These are phyloP conservation scores for Candida khao-thaluensis DNA, from an alignment of 805 yeast species.

Conservation along the genomic window DNA sequence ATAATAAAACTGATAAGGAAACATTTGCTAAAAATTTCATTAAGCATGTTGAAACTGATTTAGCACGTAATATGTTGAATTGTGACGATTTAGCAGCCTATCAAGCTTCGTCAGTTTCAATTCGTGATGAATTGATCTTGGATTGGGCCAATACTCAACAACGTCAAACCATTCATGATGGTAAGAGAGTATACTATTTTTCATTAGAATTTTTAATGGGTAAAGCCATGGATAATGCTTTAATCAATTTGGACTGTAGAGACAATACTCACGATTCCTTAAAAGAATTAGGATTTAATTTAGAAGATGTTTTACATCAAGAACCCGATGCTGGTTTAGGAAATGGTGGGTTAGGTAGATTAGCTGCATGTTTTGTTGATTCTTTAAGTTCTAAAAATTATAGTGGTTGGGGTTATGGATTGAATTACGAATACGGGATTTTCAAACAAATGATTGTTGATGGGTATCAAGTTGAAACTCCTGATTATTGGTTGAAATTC, in stretches of 20 bases:
- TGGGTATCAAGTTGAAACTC: slow-evolving; percentile 92
- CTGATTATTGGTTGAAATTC: slow-evolving; percentile 89
- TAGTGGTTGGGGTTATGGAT: slow-evolving; percentile 96
- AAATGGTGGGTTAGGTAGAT: slow-evolving; percentile 91
- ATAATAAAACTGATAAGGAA: slow-evolving; percentile 35
- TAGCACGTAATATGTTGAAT: slow-evolving; percentile 89
- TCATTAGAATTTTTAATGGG: slow-evolving; percentile 93
- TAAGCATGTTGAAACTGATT: slow-evolving; percentile 83
- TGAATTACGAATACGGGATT: slow-evolving; percentile 91
- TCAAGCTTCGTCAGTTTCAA: slow-evolving; percentile 78
- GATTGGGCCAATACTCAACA: slow-evolving; percentile 96
- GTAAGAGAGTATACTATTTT: slow-evolving; percentile 81
- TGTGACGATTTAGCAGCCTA: slow-evolving; percentile 92
- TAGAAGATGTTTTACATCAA: slow-evolving; percentile 80
- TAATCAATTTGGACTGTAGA: slow-evolving; percentile 75
- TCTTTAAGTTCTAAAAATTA: slow-evolving; percentile 81
- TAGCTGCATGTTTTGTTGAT: slow-evolving; percentile 93
- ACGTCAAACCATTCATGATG: slow-evolving; percentile 76
- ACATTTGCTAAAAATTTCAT: slow-evolving; percentile 70
- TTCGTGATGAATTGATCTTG: slow-evolving; percentile 75
- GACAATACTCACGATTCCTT: slow-evolving; percentile 46
- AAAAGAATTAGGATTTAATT: slow-evolving; percentile 76
- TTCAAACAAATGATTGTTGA: slow-evolving; percentile 85
- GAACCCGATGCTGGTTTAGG: slow-evolving; percentile 96
- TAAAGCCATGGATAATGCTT: slow-evolving; percentile 89